Conservation (phyloP, 441 rosid genomes). For the Euphorbia corollata region DNA sequence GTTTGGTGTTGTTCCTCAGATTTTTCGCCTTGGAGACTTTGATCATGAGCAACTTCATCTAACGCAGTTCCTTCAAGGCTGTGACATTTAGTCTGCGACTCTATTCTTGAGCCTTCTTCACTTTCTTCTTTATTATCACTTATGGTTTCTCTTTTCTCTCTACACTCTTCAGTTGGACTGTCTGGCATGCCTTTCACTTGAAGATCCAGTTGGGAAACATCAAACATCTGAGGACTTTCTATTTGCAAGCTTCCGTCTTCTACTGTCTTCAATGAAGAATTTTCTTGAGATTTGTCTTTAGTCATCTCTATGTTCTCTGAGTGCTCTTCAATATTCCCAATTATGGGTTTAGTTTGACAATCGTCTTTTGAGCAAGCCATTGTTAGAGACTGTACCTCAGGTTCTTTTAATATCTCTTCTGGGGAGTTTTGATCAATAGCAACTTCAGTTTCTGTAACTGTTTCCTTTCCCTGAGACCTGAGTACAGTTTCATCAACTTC, state of each 20-base stretch:
- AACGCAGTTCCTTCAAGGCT: conserved; percentile 19
- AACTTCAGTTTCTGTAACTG: conserved; percentile 20
- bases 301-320: conserved; percentile 15
- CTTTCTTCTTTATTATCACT: conserved; percentile 12
- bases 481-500: conserved; percentile 18
- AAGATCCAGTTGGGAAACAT: conserved; percentile 20
- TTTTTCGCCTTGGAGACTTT: conserved; percentile 28
- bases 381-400: conserved; percentile 20
- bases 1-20: conserved; percentile 23
- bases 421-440: conserved; percentile 16
- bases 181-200: conserved; percentile 16
- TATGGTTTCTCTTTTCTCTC: conserved; percentile 10
- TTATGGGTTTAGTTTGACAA: conserved; percentile 20
- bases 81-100: conserved; percentile 8
- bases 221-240: conserved; percentile 19
- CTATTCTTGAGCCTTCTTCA: conserved; percentile 16
- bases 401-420: conserved; percentile 28
- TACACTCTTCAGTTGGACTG: conserved; percentile 16
- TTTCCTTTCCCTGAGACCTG: conserved; percentile 17
- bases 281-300: conserved; percentile 24
- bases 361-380: conserved; percentile 27
- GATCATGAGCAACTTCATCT: conserved; percentile 20
- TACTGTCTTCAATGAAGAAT: conserved; percentile 16
- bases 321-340: conserved; percentile 26
- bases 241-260: conserved; percentile 20